phyloP scores from a whole-genome alignment of 1,284 basidiomycete species.

The Cryptococcus hybrid region DNA sequence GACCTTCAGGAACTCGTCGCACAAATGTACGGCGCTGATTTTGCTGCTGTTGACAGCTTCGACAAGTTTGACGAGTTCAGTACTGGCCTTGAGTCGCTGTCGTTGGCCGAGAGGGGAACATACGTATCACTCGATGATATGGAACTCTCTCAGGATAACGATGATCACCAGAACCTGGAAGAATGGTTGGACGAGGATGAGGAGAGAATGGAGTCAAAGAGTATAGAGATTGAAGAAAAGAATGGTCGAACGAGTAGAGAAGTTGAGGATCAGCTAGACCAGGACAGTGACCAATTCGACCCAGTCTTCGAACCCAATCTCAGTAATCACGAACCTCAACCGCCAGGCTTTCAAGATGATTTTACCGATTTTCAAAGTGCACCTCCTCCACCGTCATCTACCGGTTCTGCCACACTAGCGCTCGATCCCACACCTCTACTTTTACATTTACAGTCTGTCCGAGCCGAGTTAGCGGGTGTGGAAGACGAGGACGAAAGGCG shows the following conservation, averaged over 20 bases:
- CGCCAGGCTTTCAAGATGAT: slow-evolving; percentile 35
- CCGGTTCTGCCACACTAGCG: slow-evolving; percentile 7
- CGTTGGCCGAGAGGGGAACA: background rate
- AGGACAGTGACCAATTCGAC: slow-evolving; percentile 1
- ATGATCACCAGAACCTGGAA: slow-evolving; percentile 40
- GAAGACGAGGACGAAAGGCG: slow-evolving; percentile 40
- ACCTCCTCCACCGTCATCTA: background rate
- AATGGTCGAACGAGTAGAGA: background rate
- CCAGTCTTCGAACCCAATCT: background rate
- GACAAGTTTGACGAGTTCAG: slow-evolving; percentile 6
- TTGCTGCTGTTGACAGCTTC: background rate
- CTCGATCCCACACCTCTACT: slow-evolving; percentile 44
- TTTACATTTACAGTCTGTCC: slow-evolving; percentile 38
- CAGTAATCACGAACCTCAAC: no score
- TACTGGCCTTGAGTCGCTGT: background rate
- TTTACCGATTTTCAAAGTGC: slow-evolving; percentile 31
- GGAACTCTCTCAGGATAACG: slow-evolving; percentile 16
- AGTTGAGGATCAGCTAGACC: background rate
- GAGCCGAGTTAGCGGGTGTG: slow-evolving; percentile 36
- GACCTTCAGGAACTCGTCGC: slow-evolving; percentile 18
- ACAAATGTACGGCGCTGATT: slow-evolving; percentile 11
- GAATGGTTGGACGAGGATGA: slow-evolving; percentile 29
- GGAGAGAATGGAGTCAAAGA: background rate
- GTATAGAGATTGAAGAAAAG: background rate
- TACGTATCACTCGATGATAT: slow-evolving; percentile 2